phyloP scores from a whole-genome alignment of 2,329 filamentous ascomycete species.

The Botrytis fragariae region DNA sequence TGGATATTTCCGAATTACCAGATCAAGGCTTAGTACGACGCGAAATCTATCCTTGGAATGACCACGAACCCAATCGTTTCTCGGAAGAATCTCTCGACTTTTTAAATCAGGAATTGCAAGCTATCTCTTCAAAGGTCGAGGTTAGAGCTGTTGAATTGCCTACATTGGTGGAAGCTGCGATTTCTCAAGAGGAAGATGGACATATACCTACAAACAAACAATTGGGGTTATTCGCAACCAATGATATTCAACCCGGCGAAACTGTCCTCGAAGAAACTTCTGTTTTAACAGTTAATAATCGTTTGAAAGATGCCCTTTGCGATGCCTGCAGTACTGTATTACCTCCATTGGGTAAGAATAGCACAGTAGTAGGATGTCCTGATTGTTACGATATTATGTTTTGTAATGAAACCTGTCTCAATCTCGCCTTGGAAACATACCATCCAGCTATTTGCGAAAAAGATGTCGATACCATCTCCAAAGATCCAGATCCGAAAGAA shows the following conservation, averaged over 20 bases:
- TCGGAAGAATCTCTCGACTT: constrained; percentile 65
- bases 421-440: constrained; percentile 57
- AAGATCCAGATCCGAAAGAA: constrained; percentile 59
- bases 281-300: constrained; percentile 83
- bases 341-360: constrained; percentile 53
- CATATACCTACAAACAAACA: constrained; percentile 64
- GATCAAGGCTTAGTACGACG: constrained; percentile 68
- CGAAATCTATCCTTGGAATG: constrained; percentile 70
- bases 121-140: constrained; percentile 76
- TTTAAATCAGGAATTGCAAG: constrained; percentile 67
- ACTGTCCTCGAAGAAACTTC: constrained; percentile 78
- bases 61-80: constrained; percentile 67
- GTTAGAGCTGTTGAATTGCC: constrained; percentile 76
- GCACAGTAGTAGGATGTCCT: constrained; percentile 52
- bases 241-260: constrained; percentile 75
- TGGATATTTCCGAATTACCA: constrained; percentile 57
- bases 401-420: constrained; percentile 59
- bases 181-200: constrained; percentile 49
- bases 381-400: constrained; percentile 66
- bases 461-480: constrained; percentile 63
- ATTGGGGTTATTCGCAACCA: constrained; percentile 84
- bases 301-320: constrained; percentile 81
- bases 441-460: constrained; percentile 65
- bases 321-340: constrained; percentile 81
- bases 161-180: constrained; percentile 53